These are phyloP conservation scores for Leishmania lainsoni DNA, from an alignment of 208 protist species.

Conservation along the genomic window DNA sequence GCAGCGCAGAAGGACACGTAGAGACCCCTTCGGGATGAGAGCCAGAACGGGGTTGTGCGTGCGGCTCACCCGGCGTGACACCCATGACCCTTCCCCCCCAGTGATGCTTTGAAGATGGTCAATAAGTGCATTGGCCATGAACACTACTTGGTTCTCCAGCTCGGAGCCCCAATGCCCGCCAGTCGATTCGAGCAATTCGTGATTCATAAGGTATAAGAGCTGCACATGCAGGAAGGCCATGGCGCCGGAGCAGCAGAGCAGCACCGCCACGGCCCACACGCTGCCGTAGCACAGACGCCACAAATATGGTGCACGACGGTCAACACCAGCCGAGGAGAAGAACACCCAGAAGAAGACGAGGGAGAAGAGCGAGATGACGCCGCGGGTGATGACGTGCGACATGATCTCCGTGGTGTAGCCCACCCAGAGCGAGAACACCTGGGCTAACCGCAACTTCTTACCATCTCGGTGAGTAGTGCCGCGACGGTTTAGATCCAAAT, in stretches of 20 bases:
- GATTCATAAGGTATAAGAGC: slow-evolving; percentile 53
- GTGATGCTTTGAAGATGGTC: slow-evolving; percentile 31
- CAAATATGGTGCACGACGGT: slow-evolving; percentile 38
- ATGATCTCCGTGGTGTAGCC: slow-evolving; percentile 44
- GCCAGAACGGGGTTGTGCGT: slow-evolving; percentile 21
- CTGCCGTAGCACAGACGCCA: slow-evolving; percentile 54
- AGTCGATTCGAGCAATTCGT: slow-evolving; percentile 50
- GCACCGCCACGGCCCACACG: slow-evolving; percentile 55
- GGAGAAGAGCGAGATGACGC: slow-evolving; percentile 52
- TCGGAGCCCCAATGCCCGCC: slow-evolving; percentile 54
- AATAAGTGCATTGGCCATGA: slow-evolving; percentile 17
- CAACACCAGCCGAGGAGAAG: slow-evolving; percentile 59
- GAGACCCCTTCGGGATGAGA: slow-evolving; percentile 24
- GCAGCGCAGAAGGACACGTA: slow-evolving; percentile 42
- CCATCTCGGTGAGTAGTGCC: not conserved
- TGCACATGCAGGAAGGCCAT: slow-evolving; percentile 55
- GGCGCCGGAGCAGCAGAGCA: slow-evolving; percentile 50
- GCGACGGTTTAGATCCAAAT: slow-evolving; percentile 7
- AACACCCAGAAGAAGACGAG: slow-evolving; percentile 51
- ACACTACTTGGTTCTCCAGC: slow-evolving; percentile 53
- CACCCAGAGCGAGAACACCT: slow-evolving; percentile 40
- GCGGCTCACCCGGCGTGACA: slow-evolving; percentile 6
- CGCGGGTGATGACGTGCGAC: slow-evolving; percentile 48
- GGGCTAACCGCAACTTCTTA: slow-evolving; percentile 4
- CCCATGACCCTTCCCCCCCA: slow-evolving; percentile 24